Percentiles rank a stretch among this genome's conserved stretches.
phyloP scores from a whole-genome alignment of 2,329 filamentous ascomycete genomes.

The Epicoccum sorghinum region DNA sequence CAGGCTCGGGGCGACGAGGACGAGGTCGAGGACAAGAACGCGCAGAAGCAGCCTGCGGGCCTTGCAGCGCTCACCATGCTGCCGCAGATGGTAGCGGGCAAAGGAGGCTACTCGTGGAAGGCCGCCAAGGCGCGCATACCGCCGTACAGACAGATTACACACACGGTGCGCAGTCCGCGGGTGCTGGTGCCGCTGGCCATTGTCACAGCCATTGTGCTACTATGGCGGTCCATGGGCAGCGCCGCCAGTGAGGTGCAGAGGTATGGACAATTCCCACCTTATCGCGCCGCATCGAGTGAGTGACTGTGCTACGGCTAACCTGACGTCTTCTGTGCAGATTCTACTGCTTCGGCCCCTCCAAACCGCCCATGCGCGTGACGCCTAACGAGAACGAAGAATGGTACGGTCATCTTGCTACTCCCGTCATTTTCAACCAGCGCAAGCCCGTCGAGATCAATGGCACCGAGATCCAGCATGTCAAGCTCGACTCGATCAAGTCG shows the following conservation, averaged over 20 bases:
- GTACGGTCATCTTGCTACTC: constrained; percentile 87
- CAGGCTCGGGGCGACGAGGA: constrained; percentile 37
- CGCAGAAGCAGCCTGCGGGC: constrained; percentile 29
- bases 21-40: constrained; percentile 25
- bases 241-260: constrained; percentile 89
- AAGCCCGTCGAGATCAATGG: constrained; percentile 84
- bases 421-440: constrained; percentile 96
- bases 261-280: constrained; percentile 57
- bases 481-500: constrained; percentile 85
- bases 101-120: constrained; percentile 81
- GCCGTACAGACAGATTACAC: constrained; percentile 68
- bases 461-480: constrained; percentile 75
- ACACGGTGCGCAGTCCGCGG: constrained; percentile 75
- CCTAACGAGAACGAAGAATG: constrained; percentile 89
- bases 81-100: constrained; percentile 68
- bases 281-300: constrained; percentile 5
- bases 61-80: constrained; percentile 66
- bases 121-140: constrained; percentile 80
- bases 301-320: constrained; percentile 27
- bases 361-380: constrained; percentile 95
- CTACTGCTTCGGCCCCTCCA: constrained; percentile 94
- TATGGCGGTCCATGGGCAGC: constrained; percentile 86
- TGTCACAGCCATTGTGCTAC: constrained; percentile 72
- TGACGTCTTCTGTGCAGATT: constrained; percentile 64
- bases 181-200: constrained; percentile 77